A percentile compares a stretch with the other conserved stretches of the same genome.
These are phyloP conservation scores for Prillingera fragicola DNA, from an alignment of 1,284 basidiomycete species.

Conservation along the genomic window DNA sequence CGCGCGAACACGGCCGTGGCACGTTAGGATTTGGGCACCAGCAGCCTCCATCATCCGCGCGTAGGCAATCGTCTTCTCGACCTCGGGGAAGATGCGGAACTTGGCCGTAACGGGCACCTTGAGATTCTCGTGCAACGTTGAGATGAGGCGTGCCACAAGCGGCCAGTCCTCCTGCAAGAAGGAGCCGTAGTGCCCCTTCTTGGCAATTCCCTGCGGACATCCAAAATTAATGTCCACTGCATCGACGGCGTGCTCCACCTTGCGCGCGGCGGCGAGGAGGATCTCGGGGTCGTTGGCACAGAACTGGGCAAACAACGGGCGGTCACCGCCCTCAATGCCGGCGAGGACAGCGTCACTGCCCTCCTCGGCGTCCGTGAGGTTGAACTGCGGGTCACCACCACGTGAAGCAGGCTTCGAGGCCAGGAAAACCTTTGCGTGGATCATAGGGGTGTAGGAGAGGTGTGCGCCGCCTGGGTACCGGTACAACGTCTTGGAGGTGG, in stretches of 20 bases:
- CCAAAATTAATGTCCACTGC: constrained; percentile 93
- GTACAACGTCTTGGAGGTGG: constrained; percentile 7
- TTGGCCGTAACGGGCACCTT: constrained; percentile 90
- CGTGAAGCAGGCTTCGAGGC: constrained; percentile 43
- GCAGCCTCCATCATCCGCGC: constrained; percentile 91
- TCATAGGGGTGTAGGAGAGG: constrained; percentile 94
- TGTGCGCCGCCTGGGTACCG: constrained; percentile 50
- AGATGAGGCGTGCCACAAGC: constrained; percentile 71
- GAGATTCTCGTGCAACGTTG: constrained; percentile 74
- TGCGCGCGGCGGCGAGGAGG: constrained; percentile 67
- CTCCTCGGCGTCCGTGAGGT: constrained; percentile 55
- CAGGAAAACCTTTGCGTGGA: constrained; percentile 83
- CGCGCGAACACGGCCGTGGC: constrained; percentile 84
- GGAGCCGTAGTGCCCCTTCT: constrained; percentile 77
- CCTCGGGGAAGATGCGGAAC: constrained; percentile 81
- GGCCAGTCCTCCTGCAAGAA: constrained; percentile 95
- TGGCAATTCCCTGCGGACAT: constrained; percentile 94
- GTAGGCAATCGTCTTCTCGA: constrained; percentile 85
- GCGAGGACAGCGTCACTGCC: constrained; percentile 38
- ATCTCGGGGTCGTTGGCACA: constrained; percentile 82
- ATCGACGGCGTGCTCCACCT: constrained; percentile 71
- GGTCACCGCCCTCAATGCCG: constrained; percentile 53
- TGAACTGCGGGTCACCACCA: constrained; percentile 58
- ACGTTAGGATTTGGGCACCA: constrained; percentile 90
- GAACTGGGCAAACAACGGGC: constrained; percentile 83